Conservation (phyloP, 139 green algal species). For the Haematococcus lacustris region DNA sequence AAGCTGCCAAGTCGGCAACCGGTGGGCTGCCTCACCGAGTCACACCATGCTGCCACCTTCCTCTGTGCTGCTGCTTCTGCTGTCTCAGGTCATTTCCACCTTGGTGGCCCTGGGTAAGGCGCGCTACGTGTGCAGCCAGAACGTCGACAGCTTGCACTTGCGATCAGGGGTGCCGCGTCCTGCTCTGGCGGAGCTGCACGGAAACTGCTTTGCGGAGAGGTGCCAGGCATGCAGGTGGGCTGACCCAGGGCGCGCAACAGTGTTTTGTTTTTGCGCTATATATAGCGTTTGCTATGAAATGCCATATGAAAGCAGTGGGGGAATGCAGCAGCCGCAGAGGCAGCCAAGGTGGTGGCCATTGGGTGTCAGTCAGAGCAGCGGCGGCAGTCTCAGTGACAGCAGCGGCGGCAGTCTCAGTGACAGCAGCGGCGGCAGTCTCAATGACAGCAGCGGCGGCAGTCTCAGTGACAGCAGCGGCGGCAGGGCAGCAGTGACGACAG, state of each 20-base stretch:
- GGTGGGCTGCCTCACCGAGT: not conserved
- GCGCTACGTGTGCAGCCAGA: constrained; percentile 60
- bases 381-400: not conserved
- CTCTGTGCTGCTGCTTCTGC: not conserved
- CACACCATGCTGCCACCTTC: not conserved
- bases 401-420: not conserved
- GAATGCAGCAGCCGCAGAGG: not conserved
- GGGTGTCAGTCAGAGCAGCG: not conserved
- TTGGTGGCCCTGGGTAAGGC: constrained; percentile 37
- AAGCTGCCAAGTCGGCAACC: not conserved
- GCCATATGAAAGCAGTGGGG: not conserved
- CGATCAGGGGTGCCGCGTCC: constrained; percentile 49
- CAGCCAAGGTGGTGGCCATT: not conserved
- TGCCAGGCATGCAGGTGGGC: constrained; percentile 60
- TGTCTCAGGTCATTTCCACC: constrained; percentile 17
- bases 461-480: not conserved
- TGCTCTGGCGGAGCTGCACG: constrained; percentile 88
- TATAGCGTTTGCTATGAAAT: too few species aligned
- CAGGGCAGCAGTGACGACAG: too few species aligned
- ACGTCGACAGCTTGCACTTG: constrained; percentile 89
- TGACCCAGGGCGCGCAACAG: too few species aligned
- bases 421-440: not conserved
- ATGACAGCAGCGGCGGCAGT: not conserved
- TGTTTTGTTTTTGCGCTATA: too few species aligned
- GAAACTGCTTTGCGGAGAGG: constrained; percentile 90